Conservation (phyloP, 1,284 basidiomycete species). For the Austroboletus niveus region DNA sequence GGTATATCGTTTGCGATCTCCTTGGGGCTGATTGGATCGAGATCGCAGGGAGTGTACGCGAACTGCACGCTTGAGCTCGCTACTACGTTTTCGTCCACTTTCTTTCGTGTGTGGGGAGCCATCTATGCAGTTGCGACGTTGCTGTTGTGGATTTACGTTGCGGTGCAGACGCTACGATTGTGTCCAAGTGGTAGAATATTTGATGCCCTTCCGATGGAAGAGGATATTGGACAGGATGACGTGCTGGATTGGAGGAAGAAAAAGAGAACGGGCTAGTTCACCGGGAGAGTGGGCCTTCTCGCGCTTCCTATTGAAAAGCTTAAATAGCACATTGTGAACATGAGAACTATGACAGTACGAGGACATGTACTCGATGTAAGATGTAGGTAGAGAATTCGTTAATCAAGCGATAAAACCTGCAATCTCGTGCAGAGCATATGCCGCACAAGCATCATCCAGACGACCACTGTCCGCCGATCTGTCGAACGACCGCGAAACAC, state of each 20-base stretch:
- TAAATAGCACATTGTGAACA: too few species aligned
- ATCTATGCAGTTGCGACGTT: conserved; percentile 53
- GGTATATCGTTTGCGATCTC: neutral
- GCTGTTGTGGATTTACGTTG: conserved; percentile 57
- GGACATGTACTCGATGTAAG: too few species aligned
- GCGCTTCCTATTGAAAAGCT: too few species aligned
- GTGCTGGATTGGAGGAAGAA: neutral
- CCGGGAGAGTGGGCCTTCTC: too few species aligned
- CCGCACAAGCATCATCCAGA: too few species aligned
- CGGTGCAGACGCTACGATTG: conserved; percentile 40
- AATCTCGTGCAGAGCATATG: too few species aligned
- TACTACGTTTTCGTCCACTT: conserved; percentile 47
- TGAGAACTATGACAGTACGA: too few species aligned
- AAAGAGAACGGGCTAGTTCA: too few species aligned
- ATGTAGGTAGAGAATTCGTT: too few species aligned
- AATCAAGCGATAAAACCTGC: too few species aligned
- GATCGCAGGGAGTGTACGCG: conserved; percentile 56
- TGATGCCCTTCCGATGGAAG: conserved; percentile 41
- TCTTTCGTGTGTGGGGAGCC: conserved; percentile 55
- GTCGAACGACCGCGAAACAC: too few species aligned
- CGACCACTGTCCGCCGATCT: too few species aligned
- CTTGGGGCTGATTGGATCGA: conserved; percentile 3
- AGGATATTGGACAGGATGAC: conserved; percentile 16
- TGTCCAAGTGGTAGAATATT: conserved; percentile 44
- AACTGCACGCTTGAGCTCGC: conserved; percentile 60